Percentiles rank a stretch among this genome's conserved stretches.
phyloP scores from a whole-genome alignment of 192 early-diverging fungal genomes.

The Chytriomyces confervae region DNA sequence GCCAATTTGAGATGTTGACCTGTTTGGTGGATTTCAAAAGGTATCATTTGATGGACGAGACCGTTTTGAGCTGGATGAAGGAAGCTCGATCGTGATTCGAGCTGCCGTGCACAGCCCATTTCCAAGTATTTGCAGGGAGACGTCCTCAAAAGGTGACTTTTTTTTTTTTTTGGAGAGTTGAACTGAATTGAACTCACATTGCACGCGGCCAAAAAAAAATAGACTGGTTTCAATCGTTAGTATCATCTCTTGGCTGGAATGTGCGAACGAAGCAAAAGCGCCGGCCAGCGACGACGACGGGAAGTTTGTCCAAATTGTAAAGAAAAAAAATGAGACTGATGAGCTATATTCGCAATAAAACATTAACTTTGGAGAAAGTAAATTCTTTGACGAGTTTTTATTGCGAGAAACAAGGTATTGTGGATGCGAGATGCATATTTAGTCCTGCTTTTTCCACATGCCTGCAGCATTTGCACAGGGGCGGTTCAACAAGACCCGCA shows the following conservation, averaged over 20 bases:
- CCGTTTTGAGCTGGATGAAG: constrained; percentile 83
- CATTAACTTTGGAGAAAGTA: too few relatives aligned
- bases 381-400: too few relatives aligned
- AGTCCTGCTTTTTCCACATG: too few relatives aligned
- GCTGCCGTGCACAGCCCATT: constrained; percentile 86
- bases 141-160: constrained; percentile 16
- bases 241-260: constrained; percentile 92
- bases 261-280: constrained; percentile 84
- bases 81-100: constrained; percentile 78
- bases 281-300: too few relatives aligned
- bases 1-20: background rate
- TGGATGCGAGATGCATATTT: too few relatives aligned
- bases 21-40: constrained; percentile 7
- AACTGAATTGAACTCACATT: background rate
- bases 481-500: too few relatives aligned
- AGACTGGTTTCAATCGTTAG: constrained; percentile 93
- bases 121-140: constrained; percentile 78
- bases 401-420: too few relatives aligned
- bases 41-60: constrained; percentile 90
- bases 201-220: constrained; percentile 35
- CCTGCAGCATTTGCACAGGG: too few relatives aligned
- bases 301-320: too few relatives aligned
- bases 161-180: background rate
- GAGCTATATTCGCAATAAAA: too few relatives aligned
- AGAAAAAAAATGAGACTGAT: too few relatives aligned